Evolutionary conservation across 257 asterid genomes (phyloP).

Genomic region (Przewalskia tangutica): DNA sequence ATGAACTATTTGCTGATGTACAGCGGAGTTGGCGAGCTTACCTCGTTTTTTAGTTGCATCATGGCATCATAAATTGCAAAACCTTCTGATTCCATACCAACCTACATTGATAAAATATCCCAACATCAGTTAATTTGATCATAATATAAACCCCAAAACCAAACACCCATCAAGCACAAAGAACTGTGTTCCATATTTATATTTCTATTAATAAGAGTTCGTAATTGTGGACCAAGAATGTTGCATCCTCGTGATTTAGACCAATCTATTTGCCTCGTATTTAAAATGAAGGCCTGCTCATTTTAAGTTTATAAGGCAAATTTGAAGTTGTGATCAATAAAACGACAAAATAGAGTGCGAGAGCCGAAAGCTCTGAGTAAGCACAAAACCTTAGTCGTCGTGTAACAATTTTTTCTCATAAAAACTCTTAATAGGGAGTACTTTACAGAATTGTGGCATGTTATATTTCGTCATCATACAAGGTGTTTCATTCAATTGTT

Average conservation of each 20-base stretch:
- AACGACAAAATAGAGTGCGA: neutral
- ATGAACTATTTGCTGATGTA: neutral
- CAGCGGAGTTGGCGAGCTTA: slow-evolving; percentile 17
- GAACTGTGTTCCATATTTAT: neutral
- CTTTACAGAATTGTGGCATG: neutral
- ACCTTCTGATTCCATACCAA: slow-evolving; percentile 86
- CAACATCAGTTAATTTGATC: neutral
- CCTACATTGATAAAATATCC: slow-evolving; percentile 29
- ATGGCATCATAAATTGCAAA: slow-evolving; percentile 90
- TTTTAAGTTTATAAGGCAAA: neutral
- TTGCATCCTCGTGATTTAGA: neutral
- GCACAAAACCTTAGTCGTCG: neutral
- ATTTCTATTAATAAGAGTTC: neutral
- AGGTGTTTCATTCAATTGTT: neutral
- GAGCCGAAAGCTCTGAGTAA: neutral
- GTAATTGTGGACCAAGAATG: neutral
- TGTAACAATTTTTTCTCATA: neutral
- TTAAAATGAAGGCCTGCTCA: neutral
- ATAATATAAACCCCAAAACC: neutral
- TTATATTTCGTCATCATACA: neutral
- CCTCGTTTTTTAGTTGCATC: slow-evolving; percentile 91
- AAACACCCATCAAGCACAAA: neutral
- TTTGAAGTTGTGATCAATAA: neutral
- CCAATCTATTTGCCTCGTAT: neutral
- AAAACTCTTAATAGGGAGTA: neutral